A percentile compares a stretch with the other conserved stretches of the same genome.
Conservation (phyloP, 495 filamentous ascomycete species). For the Penicillium flavigenum region DNA sequence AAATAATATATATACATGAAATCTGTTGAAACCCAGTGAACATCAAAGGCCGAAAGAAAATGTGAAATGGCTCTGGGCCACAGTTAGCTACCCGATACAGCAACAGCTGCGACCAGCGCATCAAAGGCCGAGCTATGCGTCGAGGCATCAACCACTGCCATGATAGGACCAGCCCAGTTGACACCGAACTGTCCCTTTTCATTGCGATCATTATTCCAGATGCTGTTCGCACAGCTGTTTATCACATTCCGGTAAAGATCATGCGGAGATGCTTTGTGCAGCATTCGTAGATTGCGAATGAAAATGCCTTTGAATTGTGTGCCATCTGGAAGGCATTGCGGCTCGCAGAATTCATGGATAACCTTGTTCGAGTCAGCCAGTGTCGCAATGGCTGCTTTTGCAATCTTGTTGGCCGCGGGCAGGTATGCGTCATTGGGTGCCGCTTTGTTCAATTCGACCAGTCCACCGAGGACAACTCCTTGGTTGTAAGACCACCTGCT, state of each 20-base stretch:
- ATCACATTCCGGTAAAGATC: constrained; percentile 55
- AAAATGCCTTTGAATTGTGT: constrained; percentile 80
- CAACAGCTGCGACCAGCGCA: constrained; percentile 61
- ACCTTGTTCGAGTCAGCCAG: constrained; percentile 54
- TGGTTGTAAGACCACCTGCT: constrained; percentile 74
- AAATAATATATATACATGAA: neutral
- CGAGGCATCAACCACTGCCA: constrained; percentile 58
- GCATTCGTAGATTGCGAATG: constrained; percentile 62
- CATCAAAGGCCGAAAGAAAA: neutral
- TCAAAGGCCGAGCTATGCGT: constrained; percentile 14
- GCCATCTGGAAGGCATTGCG: constrained; percentile 57
- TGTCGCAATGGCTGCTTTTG: constrained; percentile 57
- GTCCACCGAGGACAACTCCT: constrained; percentile 70
- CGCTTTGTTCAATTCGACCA: constrained; percentile 64
- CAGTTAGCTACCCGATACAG: constrained; percentile 17
- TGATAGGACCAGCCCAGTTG: constrained; percentile 58
- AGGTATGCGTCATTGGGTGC: constrained; percentile 54
- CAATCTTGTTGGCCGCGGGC: constrained; percentile 58
- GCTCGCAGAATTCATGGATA: constrained; percentile 66
- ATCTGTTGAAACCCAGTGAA: neutral
- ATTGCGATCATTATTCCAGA: constrained; percentile 62
- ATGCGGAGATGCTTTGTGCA: constrained; percentile 55
- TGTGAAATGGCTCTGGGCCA: neutral
- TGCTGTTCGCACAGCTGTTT: constrained; percentile 59
- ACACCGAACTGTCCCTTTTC: constrained; percentile 50